Percentiles rank a stretch among this genome's conserved stretches.
Evolutionary conservation across 2,329 filamentous ascomycete species (phyloP).

Genomic region (Aspergillus sp.): DNA sequence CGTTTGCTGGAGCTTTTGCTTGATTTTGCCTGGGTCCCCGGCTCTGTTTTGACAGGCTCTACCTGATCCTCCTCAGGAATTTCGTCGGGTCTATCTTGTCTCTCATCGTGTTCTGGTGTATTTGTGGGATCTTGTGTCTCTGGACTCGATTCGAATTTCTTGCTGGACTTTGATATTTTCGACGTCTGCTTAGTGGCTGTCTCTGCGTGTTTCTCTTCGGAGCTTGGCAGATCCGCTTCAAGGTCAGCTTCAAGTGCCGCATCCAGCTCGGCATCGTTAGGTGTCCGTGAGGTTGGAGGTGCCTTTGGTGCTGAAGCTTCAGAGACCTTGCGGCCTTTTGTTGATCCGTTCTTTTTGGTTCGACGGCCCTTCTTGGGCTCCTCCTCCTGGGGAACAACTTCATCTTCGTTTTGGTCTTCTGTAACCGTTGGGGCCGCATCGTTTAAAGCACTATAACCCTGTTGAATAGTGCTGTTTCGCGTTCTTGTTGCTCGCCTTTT

Average conservation of each 20-base stretch:
- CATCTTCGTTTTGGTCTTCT: slow-evolving; percentile 15
- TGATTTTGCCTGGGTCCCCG: slow-evolving; percentile 13
- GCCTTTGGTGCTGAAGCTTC: slow-evolving; percentile 43
- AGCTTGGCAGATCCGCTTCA: slow-evolving; percentile 46
- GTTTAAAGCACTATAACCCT: slow-evolving; percentile 20
- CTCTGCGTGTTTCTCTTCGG: slow-evolving; percentile 38
- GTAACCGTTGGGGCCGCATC: slow-evolving; percentile 36
- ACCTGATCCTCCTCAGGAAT: slow-evolving; percentile 1
- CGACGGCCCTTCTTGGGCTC: slow-evolving; percentile 42
- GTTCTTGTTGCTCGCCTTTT: slow-evolving; percentile 55
- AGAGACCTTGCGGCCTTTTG: slow-evolving; percentile 47
- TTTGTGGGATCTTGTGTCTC: slow-evolving; percentile 1
- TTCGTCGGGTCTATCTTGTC: slow-evolving; percentile 6
- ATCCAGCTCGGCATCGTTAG: slow-evolving; percentile 60
- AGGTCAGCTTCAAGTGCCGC: slow-evolving; percentile 60
- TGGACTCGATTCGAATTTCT: slow-evolving; percentile 19
- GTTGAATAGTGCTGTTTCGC: slow-evolving; percentile 44
- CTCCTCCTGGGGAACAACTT: slow-evolving; percentile 17
- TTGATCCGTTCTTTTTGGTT: slow-evolving; percentile 30
- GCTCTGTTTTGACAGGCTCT: neutral
- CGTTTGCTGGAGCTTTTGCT: slow-evolving; percentile 16
- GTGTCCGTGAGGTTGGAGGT: slow-evolving; percentile 40
- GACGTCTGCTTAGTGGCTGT: slow-evolving; percentile 14
- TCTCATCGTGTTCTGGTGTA: slow-evolving; percentile 1
- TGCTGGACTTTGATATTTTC: slow-evolving; percentile 24